Base-by-base conservation (phyloP, 495 filamentous ascomycete genomes). In the Aspergillus funiculosus region DNA sequence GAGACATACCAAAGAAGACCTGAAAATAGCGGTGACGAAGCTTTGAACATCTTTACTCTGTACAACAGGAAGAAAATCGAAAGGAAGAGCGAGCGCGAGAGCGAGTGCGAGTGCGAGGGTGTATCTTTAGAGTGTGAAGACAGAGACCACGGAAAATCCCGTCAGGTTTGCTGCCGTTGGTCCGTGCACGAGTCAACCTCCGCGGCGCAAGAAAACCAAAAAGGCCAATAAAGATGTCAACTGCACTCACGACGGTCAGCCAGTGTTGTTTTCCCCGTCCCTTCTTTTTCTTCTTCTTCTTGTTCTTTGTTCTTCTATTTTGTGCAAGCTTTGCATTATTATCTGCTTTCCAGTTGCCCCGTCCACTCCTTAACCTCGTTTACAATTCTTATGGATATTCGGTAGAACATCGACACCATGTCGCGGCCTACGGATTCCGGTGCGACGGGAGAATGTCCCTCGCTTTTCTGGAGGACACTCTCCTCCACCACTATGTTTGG, bases 1-100 rank as follows among this genome's bases (percentile, higher is more conserved):
- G n/a, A 4, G 14, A 61, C 68, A 22, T 77, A 94, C 87, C 87
- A 94, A 58, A 94, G 76, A 53, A 92, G 81, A 69, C 91, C 91
- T 35, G 86, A 80, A 11, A 77, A 82, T 19, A 95, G 71, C 32
- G 87, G 65, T 20, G 79, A 82, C 20, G 89, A 86, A 43, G 83
- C 72, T 70, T 83, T 84, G 68, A 95, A 94, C 69, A 72, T 52
- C 19, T 39, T 47, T 28, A 20, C 14, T 26, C 13, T 41, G 14
- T 35, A 10, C 20, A 8, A 38, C 19, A 11, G 17, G 24, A 41
- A 4, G 18, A n/a, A 26, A 4, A 25, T 28, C 14, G 39, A 37
- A 15, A 27, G n/a, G 41, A 19, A 18, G 18, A 8, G 27, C 26
- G 29, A 13, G 14, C 39, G 14, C n/a, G 24, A 36, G 11, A 22